Evolutionary conservation across 306 rosid genomes (phyloP), one percentile per base, ranked within the genome.

Genomic region (Cucumis hystrix): DNA sequence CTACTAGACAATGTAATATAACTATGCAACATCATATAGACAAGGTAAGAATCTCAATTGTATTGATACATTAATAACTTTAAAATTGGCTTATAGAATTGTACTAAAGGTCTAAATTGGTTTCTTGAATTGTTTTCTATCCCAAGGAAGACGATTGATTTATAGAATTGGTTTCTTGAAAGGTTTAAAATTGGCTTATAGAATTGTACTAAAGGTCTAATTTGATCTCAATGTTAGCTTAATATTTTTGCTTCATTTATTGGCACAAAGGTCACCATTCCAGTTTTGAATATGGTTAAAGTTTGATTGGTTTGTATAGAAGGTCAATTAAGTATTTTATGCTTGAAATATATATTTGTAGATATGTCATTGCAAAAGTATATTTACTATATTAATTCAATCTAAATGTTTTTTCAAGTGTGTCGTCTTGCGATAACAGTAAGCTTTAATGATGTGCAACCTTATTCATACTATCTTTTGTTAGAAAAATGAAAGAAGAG

Each of bases 21-120:
- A 95, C 97, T 43, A 81, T 91, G 97, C 90, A 89, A 77, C 99
- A 95, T 82, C 99, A 95, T 87, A 60, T 90, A 1, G 92, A 91
- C 88, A 88, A 95, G 97, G 98, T 83, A 86, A 82, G 76, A 68
- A 68, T 78, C 78, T 12, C 18, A 21, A 75, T 41, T 74, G 43
- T 20, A 33, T 18, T 72, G 55, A 17, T 43, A 59, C 70, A 25
- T 14, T 49, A 61, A 23, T 23, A 23, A 23, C 25, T 23, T 23
- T 23, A 23, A 23, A 23, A 23, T 23, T 23, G 25, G 1, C 25
- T 23, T 23, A 68, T 17, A 66, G 17, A 23, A 23, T 23, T 66
- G 73, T 39, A 39, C 16, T 30, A 14, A 33, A 20, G 41, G 68
- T 62, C 49, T 39, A 10, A 17, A 39, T 66, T 66, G 55, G 35